Percentiles rank a stretch among this genome's conserved stretches.
These are phyloP conservation scores for Guyanaporus albipodus DNA, from an alignment of 768 basidiomycete species.

Conservation along the genomic window DNA sequence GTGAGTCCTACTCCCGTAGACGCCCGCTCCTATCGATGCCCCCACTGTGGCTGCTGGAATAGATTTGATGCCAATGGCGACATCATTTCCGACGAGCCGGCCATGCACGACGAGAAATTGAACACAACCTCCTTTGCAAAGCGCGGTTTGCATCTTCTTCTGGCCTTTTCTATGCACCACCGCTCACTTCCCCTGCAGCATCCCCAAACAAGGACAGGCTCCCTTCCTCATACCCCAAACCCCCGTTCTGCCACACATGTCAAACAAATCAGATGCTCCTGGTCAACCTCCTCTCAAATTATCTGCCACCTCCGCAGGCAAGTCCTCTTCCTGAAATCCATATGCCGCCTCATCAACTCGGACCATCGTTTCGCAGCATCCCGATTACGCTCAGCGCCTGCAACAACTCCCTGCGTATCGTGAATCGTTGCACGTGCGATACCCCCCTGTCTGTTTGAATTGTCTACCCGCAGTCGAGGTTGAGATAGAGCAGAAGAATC, in stretches of 20 bases:
- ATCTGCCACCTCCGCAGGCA: constrained; percentile 77
- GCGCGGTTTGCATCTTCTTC: constrained; percentile 48
- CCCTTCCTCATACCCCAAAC: constrained; percentile 51
- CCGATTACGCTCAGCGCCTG: constrained; percentile 62
- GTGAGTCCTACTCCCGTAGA: constrained; percentile 42
- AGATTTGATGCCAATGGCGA: constrained; percentile 67
- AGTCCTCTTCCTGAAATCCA: constrained; percentile 20
- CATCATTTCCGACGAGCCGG: constrained; percentile 81
- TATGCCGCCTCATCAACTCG: background rate
- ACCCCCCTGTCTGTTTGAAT: constrained; percentile 78
- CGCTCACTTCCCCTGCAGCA: constrained; percentile 36
- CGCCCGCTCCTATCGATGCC: constrained; percentile 58
- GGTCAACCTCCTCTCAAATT: constrained; percentile 83
- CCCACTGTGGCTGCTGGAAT: constrained; percentile 71
- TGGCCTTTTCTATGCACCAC: background rate
- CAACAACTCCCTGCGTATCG: constrained; percentile 68
- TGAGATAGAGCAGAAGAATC: constrained; percentile 70
- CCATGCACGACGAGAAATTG: constrained; percentile 78
- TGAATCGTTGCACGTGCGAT: constrained; percentile 70
- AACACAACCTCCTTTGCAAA: constrained; percentile 68
- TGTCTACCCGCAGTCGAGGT: constrained; percentile 82
- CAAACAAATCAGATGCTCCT: constrained; percentile 91
- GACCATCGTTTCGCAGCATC: constrained; percentile 48
- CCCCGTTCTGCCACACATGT: constrained; percentile 82
- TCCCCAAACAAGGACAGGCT: constrained; percentile 68